Percentiles rank a stretch among this genome's conserved stretches.
These are phyloP conservation scores for Suhomyces faveliae DNA, from an alignment of 805 yeast species.

Conservation along the genomic window DNA sequence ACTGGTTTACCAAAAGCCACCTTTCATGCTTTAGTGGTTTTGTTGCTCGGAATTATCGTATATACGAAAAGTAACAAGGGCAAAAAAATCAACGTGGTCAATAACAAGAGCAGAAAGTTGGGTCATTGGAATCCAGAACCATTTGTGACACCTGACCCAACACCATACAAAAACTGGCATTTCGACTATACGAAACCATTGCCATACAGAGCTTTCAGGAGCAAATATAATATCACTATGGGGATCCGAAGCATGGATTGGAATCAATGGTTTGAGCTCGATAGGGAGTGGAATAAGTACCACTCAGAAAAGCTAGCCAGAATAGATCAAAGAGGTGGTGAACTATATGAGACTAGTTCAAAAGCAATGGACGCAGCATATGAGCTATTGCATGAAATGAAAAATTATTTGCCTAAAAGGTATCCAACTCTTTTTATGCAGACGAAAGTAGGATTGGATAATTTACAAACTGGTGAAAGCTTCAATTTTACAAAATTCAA, in stretches of 20 bases:
- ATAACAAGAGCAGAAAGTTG: conserved; percentile 44
- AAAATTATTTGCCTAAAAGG: conserved; percentile 52
- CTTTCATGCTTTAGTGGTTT: neutral
- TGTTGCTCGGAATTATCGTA: neutral
- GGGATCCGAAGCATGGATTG: conserved; percentile 64
- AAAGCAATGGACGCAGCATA: conserved; percentile 54
- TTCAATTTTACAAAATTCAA: conserved; percentile 30
- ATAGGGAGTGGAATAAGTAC: conserved; percentile 59
- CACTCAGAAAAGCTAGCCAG: conserved; percentile 54
- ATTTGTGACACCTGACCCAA: conserved; percentile 50
- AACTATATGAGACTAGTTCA: conserved; percentile 50
- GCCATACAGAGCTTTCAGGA: conserved; percentile 68
- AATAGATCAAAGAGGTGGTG: conserved; percentile 44
- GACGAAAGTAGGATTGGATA: conserved; percentile 48
- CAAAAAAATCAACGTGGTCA: neutral
- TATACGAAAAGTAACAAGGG: neutral
- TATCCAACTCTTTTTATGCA: conserved; percentile 54
- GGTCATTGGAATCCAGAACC: conserved; percentile 58
- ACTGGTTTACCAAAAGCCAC: conserved; percentile 2
- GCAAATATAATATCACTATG: conserved; percentile 64
- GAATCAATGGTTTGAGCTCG: conserved; percentile 65
- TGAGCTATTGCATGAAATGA: conserved; percentile 54
- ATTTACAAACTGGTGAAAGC: conserved; percentile 52
- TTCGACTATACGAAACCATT: conserved; percentile 49
- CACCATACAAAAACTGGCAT: conserved; percentile 49